A percentile compares a stretch with the other conserved stretches of the same genome.
Conservation (phyloP, 768 basidiomycete genomes). For the Basidioascus undulatus region DNA sequence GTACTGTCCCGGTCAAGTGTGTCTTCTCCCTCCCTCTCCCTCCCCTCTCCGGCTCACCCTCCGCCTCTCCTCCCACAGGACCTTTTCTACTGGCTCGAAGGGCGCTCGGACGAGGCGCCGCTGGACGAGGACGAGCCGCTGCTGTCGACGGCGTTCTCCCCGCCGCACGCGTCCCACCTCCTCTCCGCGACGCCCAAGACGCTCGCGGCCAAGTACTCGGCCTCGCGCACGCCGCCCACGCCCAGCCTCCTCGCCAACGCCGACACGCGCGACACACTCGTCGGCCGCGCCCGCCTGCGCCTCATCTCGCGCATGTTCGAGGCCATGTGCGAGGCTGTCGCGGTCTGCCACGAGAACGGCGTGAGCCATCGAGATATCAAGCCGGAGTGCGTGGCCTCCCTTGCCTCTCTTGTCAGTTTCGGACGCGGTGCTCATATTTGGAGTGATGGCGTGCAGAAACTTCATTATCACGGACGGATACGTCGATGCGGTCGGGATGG, state of each 20-base stretch:
- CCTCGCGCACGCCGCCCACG: slow-evolving; percentile 52
- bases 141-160: neutral
- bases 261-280: slow-evolving; percentile 46
- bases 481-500: slow-evolving; percentile 2
- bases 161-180: neutral
- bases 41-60: too few relatives aligned
- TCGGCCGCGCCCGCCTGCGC: slow-evolving; percentile 65
- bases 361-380: slow-evolving; percentile 97
- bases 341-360: slow-evolving; percentile 68
- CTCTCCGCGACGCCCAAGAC: slow-evolving; percentile 3
- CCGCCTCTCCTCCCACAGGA: too few relatives aligned
- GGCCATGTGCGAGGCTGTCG: slow-evolving; percentile 97
- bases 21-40: too few relatives aligned
- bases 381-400: too few relatives aligned
- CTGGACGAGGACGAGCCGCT: neutral
- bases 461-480: slow-evolving; percentile 19
- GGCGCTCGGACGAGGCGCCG: neutral
- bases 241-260: slow-evolving; percentile 66
- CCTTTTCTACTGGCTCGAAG: slow-evolving; percentile 94
- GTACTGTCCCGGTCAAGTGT: slow-evolving; percentile 84
- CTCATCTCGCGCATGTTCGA: slow-evolving; percentile 92
- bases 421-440: too few relatives aligned
- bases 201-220: neutral
- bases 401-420: too few relatives aligned
- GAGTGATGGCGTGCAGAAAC: too few relatives aligned